Percentiles rank a stretch among this genome's conserved stretches.
These are phyloP conservation scores for Alternaria ventricosa DNA, from an alignment of 2,329 filamentous ascomycete genomes.

Conservation along the genomic window DNA sequence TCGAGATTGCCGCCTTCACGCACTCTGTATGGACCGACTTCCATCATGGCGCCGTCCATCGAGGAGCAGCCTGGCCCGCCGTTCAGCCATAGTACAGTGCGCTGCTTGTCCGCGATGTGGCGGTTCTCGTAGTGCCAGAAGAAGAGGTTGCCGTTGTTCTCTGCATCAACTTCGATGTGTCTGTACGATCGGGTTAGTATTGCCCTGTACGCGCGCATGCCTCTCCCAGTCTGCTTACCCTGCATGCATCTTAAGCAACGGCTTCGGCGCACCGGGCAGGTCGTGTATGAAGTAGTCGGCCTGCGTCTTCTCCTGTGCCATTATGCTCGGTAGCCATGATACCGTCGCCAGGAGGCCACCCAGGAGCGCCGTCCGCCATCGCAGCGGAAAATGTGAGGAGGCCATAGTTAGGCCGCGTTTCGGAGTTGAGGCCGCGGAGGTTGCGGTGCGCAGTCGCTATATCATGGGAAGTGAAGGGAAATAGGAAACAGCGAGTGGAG, in stretches of 20 bases:
- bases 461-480: slow-evolving; percentile 34
- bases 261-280: slow-evolving; percentile 82
- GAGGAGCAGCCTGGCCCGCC: slow-evolving; percentile 97
- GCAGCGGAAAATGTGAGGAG: slow-evolving; percentile 33
- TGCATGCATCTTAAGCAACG: slow-evolving; percentile 95
- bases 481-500: neutral
- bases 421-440: slow-evolving; percentile 22
- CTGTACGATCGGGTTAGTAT: slow-evolving; percentile 54
- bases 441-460: slow-evolving; percentile 40
- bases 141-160: slow-evolving; percentile 91
- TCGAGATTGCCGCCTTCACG: slow-evolving; percentile 73
- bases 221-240: slow-evolving; percentile 64
- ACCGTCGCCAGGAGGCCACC: slow-evolving; percentile 40
- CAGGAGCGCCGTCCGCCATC: slow-evolving; percentile 44
- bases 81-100: slow-evolving; percentile 96
- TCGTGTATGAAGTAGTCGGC: slow-evolving; percentile 90
- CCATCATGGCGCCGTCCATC: slow-evolving; percentile 95
- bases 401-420: slow-evolving; percentile 29
- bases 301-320: slow-evolving; percentile 62
- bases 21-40: slow-evolving; percentile 90
- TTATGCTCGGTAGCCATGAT: slow-evolving; percentile 39
- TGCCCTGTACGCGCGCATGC: neutral
- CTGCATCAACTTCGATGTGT: slow-evolving; percentile 86
- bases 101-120: slow-evolving; percentile 89
- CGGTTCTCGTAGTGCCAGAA: slow-evolving; percentile 98